Percentiles rank a stretch among this genome's conserved stretches.
Conservation (phyloP, 352 stramenopile species). For the Thalassiosira exigua region DNA sequence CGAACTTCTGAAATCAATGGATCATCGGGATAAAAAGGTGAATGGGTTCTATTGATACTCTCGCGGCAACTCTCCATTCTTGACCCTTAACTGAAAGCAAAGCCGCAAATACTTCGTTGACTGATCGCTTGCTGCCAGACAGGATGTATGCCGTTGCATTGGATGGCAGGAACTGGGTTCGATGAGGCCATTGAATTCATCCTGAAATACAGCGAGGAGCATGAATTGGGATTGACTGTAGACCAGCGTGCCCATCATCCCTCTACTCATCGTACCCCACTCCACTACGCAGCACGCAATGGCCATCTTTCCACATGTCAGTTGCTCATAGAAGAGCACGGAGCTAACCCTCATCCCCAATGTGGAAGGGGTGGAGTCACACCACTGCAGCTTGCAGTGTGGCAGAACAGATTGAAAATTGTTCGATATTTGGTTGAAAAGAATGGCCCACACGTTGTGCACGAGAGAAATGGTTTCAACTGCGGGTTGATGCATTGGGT, state of each 20-base stretch:
- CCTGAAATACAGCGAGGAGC: not conserved
- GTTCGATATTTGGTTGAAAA: slow-evolving; percentile 68
- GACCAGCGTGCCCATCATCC: slow-evolving; percentile 42
- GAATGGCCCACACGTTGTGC: slow-evolving; percentile 44
- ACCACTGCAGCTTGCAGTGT: slow-evolving; percentile 85
- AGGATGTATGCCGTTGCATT: slow-evolving; percentile 58
- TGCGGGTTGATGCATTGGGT: slow-evolving; percentile 82
- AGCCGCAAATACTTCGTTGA: slow-evolving; percentile 1
- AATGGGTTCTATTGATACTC: no score
- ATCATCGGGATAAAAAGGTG: slow-evolving; percentile 34
- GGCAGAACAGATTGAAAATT: slow-evolving; percentile 77
- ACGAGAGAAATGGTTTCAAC: slow-evolving; percentile 78
- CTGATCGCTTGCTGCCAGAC: slow-evolving; percentile 11
- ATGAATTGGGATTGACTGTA: not conserved
- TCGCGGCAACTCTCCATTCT: no score
- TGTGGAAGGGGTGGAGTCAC: slow-evolving; percentile 70
- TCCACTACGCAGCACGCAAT: slow-evolving; percentile 82
- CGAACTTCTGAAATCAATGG: slow-evolving; percentile 11
- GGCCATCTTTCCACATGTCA: slow-evolving; percentile 59
- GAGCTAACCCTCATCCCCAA: slow-evolving; percentile 49
- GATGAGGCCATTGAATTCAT: slow-evolving; percentile 50
- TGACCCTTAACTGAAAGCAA: no score
- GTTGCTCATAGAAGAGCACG: slow-evolving; percentile 57
- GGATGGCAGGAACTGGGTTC: slow-evolving; percentile 53
- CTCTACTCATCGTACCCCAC: slow-evolving; percentile 60